Evolutionary conservation across 345 rosid species (phyloP), one percentile per base, ranked within the genome.

Genomic region (Corymbia maculata): DNA sequence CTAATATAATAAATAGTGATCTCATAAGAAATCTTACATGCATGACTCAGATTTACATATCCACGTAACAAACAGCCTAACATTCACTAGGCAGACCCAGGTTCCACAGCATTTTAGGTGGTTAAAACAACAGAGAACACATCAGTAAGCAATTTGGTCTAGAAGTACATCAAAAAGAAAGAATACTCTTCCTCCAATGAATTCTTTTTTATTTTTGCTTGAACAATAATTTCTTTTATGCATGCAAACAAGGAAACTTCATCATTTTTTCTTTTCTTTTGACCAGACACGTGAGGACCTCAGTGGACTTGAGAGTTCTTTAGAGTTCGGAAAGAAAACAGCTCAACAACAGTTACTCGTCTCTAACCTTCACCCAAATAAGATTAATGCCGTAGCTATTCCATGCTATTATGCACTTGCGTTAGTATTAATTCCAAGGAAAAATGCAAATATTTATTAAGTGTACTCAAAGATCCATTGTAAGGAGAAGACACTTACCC

Each of bases 401-500:
- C 45, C 86, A 85, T 85, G 87, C 49, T 75, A 75, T 9, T 75
- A 19, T 36, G 49, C 49, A 42, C 49, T 36, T 36, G 47, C 49
- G 16, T 19, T 75, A 13, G 9, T 75, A 36, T 75, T 17, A 75
- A 32, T 75, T 42, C 49, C 82, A 75, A 75, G 82, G 42, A 19
- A 75, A 75, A 75, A 75, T 53, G 64, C 61, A 4, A 13, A 42
- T 64, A 91, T 85, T 89, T 51, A 36, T 50, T 26, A 79, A 88
- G 26, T 42, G 26, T 75, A 19, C 26, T 36, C 26, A 88, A 84
- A 24, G 1, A 51, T 92, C 89, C 14, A 86, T 68, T 88, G 52
- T 9, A 88, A 89, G 90, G 55, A 87, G 89, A 90, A 91, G 91
- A 93, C 16, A 44, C 51, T 94, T 95, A 96, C 99, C 99, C 99